Evolutionary conservation across 2,329 filamentous ascomycete genomes (phyloP), one percentile per base, ranked within the genome.

Genomic region (Paracoccidioides brasiliensis): DNA sequence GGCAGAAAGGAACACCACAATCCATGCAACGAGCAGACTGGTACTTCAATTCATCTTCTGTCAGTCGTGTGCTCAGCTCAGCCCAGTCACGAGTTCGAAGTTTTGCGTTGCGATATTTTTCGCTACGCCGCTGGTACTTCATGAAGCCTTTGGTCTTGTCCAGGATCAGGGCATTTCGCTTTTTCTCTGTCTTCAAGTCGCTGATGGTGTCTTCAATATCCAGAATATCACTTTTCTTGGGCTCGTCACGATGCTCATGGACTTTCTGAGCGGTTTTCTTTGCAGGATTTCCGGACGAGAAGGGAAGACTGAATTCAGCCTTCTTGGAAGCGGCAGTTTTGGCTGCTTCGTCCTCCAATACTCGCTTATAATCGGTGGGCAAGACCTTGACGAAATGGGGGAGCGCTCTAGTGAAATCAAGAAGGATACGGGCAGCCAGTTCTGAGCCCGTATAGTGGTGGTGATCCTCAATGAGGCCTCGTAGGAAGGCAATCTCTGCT

Each of bases 111-210:
- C 91, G 86, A 71, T 96, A 96, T 76, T 95, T 96, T 78, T 97
- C 91, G 22, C 86, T 83, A 56, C 90, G 88, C 55, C 91, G 88
- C 69, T 87, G 82, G 75, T 96, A 97, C 74, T 95, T 93, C 89
- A 95, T 96, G 78, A 97, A 97, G 35, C 91, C 91, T 64, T 84
- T 84, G 0, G 91, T 97, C 81, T 97, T 97, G 77, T 97, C 90
- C n/a, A 97, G 81, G 5, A 96, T 88, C 22, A 96, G 79, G 5
- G 90, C 88, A 53, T 85, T 85, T 71, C 91, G 90, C 77, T 86
- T 86, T 78, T 95, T 95, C 75, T 95, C 90, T 1, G 83, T 84
- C 63, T 87, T 86, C 42, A 81, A 81, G 71, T 96, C 90, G 12
- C 83, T 84, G 53, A 97, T 79, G 59, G 88, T 91, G 75, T 96